Conservation (phyloP, 2,329 filamentous ascomycete genomes). For the Cryphonectria radicalis region DNA sequence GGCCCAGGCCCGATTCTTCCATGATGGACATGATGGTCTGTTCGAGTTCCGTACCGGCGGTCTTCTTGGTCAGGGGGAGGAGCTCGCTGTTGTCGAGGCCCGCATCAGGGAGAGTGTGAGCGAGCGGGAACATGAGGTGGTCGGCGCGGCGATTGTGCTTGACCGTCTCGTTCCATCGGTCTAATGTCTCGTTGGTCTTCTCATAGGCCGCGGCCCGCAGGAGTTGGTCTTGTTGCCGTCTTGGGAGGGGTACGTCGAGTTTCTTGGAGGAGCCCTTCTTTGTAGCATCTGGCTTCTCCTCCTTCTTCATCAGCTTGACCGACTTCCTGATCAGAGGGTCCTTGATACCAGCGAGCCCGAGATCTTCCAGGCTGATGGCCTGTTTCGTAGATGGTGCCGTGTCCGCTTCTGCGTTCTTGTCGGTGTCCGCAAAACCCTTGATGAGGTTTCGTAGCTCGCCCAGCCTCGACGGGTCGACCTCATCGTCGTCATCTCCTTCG, state of each 20-base stretch:
- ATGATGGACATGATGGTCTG: constrained; percentile 85
- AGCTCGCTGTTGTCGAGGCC: constrained; percentile 67
- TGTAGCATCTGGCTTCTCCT: constrained; percentile 53
- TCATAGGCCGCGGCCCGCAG: constrained; percentile 83
- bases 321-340: constrained; percentile 79
- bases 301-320: constrained; percentile 73
- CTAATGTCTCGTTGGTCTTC: constrained; percentile 88
- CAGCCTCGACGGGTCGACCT: constrained; percentile 59
- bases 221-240: constrained; percentile 82
- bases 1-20: constrained; percentile 80
- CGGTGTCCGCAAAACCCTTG: constrained; percentile 68
- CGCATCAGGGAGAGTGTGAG: constrained; percentile 68
- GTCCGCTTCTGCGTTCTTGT: constrained; percentile 51
- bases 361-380: constrained; percentile 76
- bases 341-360: constrained; percentile 71
- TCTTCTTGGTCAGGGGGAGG: constrained; percentile 64
- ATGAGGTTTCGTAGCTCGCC: constrained; percentile 71
- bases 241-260: constrained; percentile 80
- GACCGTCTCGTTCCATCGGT: constrained; percentile 92
- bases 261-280: constrained; percentile 67
- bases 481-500: constrained; percentile 53
- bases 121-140: constrained; percentile 84
- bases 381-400: constrained; percentile 58
- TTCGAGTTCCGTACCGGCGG: constrained; percentile 80
- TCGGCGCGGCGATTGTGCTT: constrained; percentile 92